Conservation (phyloP, 163 green algal genomes). For the Smithsoniella earleae region DNA sequence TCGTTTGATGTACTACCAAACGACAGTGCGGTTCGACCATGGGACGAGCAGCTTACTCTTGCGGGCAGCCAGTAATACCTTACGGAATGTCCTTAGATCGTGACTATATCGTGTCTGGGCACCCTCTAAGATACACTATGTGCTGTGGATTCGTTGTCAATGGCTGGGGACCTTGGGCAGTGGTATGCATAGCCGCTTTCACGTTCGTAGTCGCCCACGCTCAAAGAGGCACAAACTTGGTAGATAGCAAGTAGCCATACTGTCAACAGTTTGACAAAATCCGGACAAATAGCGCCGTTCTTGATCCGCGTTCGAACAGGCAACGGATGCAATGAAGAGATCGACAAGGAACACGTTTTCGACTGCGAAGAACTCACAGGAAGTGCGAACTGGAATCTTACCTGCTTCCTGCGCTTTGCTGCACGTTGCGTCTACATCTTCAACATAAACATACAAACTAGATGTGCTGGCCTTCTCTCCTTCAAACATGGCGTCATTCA, state of each 20-base stretch:
- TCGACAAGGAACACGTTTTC: not conserved
- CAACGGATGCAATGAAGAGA: not conserved
- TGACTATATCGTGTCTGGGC: too few relatives aligned
- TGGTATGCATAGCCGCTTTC: too few relatives aligned
- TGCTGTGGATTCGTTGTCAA: too few relatives aligned
- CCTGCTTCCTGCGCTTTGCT: slow-evolving; percentile 1
- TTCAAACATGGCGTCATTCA: not conserved
- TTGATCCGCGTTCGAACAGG: not conserved
- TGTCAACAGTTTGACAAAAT: not conserved
- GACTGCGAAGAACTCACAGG: not conserved
- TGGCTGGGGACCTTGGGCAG: too few relatives aligned
- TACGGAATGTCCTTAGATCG: too few relatives aligned
- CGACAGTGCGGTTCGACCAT: too few relatives aligned
- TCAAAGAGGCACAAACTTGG: too few relatives aligned
- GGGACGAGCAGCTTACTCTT: too few relatives aligned
- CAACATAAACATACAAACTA: not conserved
- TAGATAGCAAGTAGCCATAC: not conserved
- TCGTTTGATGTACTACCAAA: too few relatives aligned
- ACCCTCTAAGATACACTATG: too few relatives aligned
- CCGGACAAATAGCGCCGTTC: not conserved
- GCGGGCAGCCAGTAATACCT: too few relatives aligned
- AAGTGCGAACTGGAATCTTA: slow-evolving; percentile 9
- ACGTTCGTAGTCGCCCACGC: too few relatives aligned
- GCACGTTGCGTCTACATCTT: slow-evolving; percentile 18
- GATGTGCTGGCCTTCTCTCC: not conserved